Evolutionary conservation across 805 yeast species (phyloP), one percentile per base, ranked within the genome.

Genomic region (Cyberlindnera meyerae): DNA sequence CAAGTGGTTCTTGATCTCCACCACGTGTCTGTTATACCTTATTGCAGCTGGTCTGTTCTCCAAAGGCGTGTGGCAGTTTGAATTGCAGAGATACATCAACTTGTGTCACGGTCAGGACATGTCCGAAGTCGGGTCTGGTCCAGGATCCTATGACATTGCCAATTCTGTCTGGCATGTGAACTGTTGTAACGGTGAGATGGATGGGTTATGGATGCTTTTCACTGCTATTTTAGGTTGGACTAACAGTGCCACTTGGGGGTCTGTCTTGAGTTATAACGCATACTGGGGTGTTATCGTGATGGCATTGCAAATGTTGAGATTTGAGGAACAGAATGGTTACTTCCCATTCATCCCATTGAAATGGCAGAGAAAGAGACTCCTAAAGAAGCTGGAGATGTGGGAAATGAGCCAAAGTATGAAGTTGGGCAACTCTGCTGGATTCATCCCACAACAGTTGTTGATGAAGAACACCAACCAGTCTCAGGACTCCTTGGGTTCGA

Each of bases 191-290:
- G 94, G 95, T 17, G 82, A 84, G 48, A 82, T 74, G n/a, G 96
- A 88, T 53, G 95, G 95, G 4, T 77, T 80, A 22, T 88, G 95
- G 95, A 86, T 87, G 95, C 66, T 88, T 24, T 70, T 84, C 51
- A 86, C 89, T 24, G 96, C 95, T 1, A 66, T 88, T 5, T 70
- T 88, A 34, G 97, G 97, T 2, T 88, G 97, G 97, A 87, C 93
- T 11, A 88, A 88, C 57, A 77, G 89, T 45, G 96, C 96, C 3
- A 88, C 97, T 0, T 85, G 82, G 54, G 95, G 94, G 4, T 83
- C 95, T 15, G 88, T 88, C 1, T 57, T 71, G 5, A 74, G 88
- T 33, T 88, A 88, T 62, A 71, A 74, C 43, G 37, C 68, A 1
- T 88, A 81, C 58, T 88, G 96, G 97, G 21, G 65, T 2, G 57